phyloP scores from a whole-genome alignment of 208 protist genomes.

The Novymonas esmeraldas region DNA sequence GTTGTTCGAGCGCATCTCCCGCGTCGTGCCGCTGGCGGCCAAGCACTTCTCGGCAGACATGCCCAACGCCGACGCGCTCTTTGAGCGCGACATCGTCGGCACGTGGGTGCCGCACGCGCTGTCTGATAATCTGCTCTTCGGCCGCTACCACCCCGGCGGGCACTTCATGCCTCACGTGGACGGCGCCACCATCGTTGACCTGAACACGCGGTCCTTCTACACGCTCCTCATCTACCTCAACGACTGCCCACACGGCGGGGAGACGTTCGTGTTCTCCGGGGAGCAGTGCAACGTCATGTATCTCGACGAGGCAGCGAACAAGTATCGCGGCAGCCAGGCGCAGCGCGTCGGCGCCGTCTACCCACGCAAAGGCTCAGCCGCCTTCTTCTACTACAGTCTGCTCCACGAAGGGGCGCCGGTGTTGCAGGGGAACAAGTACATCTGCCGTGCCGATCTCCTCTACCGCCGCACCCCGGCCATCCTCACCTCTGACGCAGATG shows the following conservation, averaged over 20 bases:
- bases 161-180: constrained; percentile 94
- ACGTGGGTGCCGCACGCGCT: constrained; percentile 78
- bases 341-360: constrained; percentile 59
- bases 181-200: constrained; percentile 83
- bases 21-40: constrained; percentile 53
- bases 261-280: constrained; percentile 77
- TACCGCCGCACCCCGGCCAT: constrained; percentile 82
- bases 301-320: constrained; percentile 48
- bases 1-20: constrained; percentile 72
- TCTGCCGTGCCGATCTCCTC: constrained; percentile 83
- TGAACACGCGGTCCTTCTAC: constrained; percentile 90
- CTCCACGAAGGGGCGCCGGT: constrained; percentile 88
- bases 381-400: constrained; percentile 88
- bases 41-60: constrained; percentile 68
- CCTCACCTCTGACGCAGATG: constrained; percentile 59
- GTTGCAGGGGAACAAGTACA: constrained; percentile 77
- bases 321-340: constrained; percentile 48
- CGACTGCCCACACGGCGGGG: constrained; percentile 72
- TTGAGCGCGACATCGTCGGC: constrained; percentile 78
- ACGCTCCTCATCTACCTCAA: constrained; percentile 92
- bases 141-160: constrained; percentile 78
- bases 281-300: constrained; percentile 77
- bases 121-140: constrained; percentile 79
- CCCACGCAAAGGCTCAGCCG: constrained; percentile 72
- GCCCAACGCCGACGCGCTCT: constrained; percentile 61